Percentiles rank a stretch among this genome's conserved stretches.
phyloP scores from a whole-genome alignment of 306 rosid species.

The Cercis canadensis region DNA sequence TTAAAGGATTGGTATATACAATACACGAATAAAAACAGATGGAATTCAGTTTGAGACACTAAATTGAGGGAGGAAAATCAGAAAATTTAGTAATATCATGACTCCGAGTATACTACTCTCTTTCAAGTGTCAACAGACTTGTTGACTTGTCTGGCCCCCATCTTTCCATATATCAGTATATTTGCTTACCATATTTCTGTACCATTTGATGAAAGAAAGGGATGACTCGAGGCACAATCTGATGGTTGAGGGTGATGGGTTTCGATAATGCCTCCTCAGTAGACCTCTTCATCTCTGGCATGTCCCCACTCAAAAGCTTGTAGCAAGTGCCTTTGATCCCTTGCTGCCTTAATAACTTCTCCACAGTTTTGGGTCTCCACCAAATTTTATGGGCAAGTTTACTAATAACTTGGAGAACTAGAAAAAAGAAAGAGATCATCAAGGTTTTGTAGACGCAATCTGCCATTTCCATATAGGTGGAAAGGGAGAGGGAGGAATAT shows the following conservation, averaged over 20 bases:
- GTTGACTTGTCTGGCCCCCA: not conserved
- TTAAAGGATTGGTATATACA: no score
- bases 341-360: no score
- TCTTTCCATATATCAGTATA: not conserved
- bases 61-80: not conserved
- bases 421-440: slow-evolving; percentile 1
- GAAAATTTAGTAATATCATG: no score
- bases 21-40: no score
- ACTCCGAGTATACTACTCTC: no score
- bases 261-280: slow-evolving; percentile 27
- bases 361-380: slow-evolving; percentile 47
- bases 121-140: not conserved
- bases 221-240: slow-evolving; percentile 47
- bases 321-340: slow-evolving; percentile 47
- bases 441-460: slow-evolving; percentile 32
- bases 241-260: slow-evolving; percentile 43
- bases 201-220: slow-evolving; percentile 48
- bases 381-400: slow-evolving; percentile 37
- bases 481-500: no score
- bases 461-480: slow-evolving; percentile 30
- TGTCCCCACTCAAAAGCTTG: slow-evolving; percentile 23
- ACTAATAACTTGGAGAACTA: slow-evolving; percentile 18
- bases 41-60: not conserved
- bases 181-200: slow-evolving; percentile 43
- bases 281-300: not conserved